Base-by-base conservation (phyloP, 768 basidiomycete species). In the Cystofilobasidium macerans region DNA sequence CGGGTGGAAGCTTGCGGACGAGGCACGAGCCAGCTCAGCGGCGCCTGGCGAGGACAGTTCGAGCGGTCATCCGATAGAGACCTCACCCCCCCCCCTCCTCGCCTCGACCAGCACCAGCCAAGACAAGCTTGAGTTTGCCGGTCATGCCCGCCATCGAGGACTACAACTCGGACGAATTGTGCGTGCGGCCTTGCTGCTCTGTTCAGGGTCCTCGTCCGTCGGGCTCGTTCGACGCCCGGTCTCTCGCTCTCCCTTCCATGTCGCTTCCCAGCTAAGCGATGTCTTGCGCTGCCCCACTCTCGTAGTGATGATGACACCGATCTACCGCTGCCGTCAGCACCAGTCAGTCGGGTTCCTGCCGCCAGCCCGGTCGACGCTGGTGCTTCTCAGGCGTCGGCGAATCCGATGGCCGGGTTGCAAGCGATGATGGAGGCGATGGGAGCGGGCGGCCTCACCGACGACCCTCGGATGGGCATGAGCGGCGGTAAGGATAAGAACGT, bases 371-470 rank as follows among this genome's bases (percentile, higher is more conserved):
- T 60, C 11, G 32, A 35, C 3, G 38, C n/a, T 8, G 26, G 16
- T 5, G 43, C 64, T 4, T 16, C 33, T n/a, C 30, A 42, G 13
- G 56, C 62, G 35, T n/a, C 65, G 3, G 54, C 43, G 1, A 67
- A 67, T 53, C 60, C 65, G 33, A 67, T 67, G 59, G 48, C 47
- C 24, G 62, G 56, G 24, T 57, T 68, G 26, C 56, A 62, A 47
- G 43, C 54, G 0, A 68, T 68, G 67, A 68, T 68, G 67, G 61
- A 51, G 38, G 54, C 67, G 14, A 62, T 68, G 61, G 67, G 56
- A 8, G 47, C 26, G 8, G 56, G 28, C n/a, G 57, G 53, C 8
- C 14, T 40, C 6, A 26, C 22, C 36, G 38, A 59, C 40, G 58
- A 59, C 13, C 58, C 42, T 3, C 7, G 35, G 26, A 24, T n/a